A percentile compares a stretch with the other conserved stretches of the same genome.
Evolutionary conservation across 1,284 basidiomycete genomes (phyloP).

Genomic region (Ustilago hordei): DNA sequence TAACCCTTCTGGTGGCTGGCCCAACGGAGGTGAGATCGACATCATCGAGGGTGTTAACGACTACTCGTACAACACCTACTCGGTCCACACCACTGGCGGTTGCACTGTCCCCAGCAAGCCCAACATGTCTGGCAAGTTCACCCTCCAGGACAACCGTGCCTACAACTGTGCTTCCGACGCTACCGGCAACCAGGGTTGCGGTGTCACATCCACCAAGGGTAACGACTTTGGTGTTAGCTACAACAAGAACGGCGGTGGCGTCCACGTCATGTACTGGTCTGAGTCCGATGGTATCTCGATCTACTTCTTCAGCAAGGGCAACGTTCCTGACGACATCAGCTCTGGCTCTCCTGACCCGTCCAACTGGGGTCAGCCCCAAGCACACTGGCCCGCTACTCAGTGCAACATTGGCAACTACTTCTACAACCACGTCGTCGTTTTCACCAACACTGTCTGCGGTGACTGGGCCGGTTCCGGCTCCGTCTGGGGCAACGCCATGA

Average conservation of each 20-base stretch:
- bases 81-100: conserved; percentile 54
- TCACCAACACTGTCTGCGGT: conserved; percentile 56
- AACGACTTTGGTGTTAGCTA: conserved; percentile 75
- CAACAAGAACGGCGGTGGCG: conserved; percentile 76
- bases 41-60: conserved; percentile 64
- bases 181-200: conserved; percentile 77
- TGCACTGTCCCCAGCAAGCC: conserved; percentile 35
- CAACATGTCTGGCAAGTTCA: conserved; percentile 48
- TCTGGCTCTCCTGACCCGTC: conserved; percentile 68
- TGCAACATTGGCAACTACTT: conserved; percentile 73
- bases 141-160: conserved; percentile 54
- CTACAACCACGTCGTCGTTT: conserved; percentile 57
- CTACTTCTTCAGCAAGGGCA: conserved; percentile 75
- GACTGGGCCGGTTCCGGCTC: conserved; percentile 49
- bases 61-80: conserved; percentile 54
- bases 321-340: conserved; percentile 71
- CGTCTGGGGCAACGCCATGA: conserved; percentile 50
- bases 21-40: conserved; percentile 63
- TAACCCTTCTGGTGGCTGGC: conserved; percentile 50
- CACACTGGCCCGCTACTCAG: conserved; percentile 72
- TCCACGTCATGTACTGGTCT: conserved; percentile 60
- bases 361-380: conserved; percentile 73
- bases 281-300: conserved; percentile 71
- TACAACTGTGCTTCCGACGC: conserved; percentile 75
- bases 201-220: conserved; percentile 72